Conservation (phyloP, 1,284 basidiomycete species). For the Porogramme epimiltina region DNA sequence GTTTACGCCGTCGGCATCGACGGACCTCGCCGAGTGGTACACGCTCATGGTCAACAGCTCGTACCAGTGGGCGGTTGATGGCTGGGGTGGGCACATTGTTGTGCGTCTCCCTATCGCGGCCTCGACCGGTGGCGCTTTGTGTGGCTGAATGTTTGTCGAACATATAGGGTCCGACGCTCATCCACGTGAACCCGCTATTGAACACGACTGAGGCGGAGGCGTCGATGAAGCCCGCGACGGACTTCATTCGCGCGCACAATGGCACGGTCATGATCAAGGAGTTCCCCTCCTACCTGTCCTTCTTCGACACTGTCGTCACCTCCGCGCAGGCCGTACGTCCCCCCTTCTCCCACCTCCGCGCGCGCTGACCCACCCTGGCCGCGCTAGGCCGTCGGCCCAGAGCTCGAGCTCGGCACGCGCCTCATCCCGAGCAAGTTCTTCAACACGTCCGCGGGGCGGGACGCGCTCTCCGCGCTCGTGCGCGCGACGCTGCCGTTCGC, state of each 20-base stretch:
- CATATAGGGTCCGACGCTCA: slow-evolving; percentile 12
- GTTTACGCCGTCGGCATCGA: slow-evolving; percentile 18
- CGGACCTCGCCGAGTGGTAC: slow-evolving; percentile 23
- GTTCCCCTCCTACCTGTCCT: slow-evolving; percentile 33
- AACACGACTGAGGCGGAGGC: slow-evolving; percentile 5
- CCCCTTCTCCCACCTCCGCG: background rate
- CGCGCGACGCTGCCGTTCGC: slow-evolving; percentile 27
- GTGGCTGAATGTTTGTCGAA: background rate
- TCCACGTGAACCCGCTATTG: slow-evolving; percentile 18
- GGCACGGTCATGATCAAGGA: slow-evolving; percentile 35
- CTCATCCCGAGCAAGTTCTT: slow-evolving; percentile 34
- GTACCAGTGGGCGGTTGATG: slow-evolving; percentile 45
- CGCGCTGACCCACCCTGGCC: background rate
- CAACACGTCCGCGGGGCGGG: slow-evolving; percentile 25
- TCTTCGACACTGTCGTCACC: slow-evolving; percentile 34
- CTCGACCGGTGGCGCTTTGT: no score
- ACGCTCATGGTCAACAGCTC: slow-evolving; percentile 38
- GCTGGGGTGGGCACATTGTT: slow-evolving; percentile 53
- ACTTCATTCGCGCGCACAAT: slow-evolving; percentile 32
- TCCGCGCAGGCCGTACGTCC: slow-evolving; percentile 29
- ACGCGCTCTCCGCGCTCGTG: slow-evolving; percentile 29
- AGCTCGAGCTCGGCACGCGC: slow-evolving; percentile 33
- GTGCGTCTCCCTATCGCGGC: slow-evolving; percentile 22
- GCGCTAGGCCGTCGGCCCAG: slow-evolving; percentile 31
- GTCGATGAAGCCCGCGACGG: slow-evolving; percentile 33